Conservation (phyloP, 768 basidiomycete genomes). For the Russula sp. region DNA sequence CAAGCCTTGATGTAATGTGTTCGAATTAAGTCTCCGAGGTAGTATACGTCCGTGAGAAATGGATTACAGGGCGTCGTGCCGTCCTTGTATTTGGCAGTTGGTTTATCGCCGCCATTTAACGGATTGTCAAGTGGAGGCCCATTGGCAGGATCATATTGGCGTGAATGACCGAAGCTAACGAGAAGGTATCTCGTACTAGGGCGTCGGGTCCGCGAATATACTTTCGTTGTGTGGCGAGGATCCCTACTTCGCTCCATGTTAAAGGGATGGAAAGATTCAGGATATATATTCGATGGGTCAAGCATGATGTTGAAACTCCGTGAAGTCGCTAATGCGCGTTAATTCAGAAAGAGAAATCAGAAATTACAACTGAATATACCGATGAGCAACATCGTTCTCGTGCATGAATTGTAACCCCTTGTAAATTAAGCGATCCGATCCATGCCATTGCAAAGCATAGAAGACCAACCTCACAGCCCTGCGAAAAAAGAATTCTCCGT, state of each 20-base stretch:
- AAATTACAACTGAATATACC: constrained; percentile 28
- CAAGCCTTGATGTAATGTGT: constrained; percentile 27
- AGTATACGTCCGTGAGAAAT: constrained; percentile 33
- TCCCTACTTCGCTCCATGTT: constrained; percentile 21
- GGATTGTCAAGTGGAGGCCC: constrained; percentile 26
- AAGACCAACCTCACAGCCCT: constrained; percentile 23
- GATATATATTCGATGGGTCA: constrained; percentile 28
- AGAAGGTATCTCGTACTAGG: constrained; percentile 32
- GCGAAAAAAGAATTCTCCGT: constrained; percentile 27
- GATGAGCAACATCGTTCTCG: constrained; percentile 24
- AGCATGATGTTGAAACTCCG: constrained; percentile 24
- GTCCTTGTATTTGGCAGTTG: constrained; percentile 31
- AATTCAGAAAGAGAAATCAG: neutral
- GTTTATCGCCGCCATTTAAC: constrained; percentile 38
- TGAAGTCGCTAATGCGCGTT: neutral
- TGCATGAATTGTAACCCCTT: constrained; percentile 27
- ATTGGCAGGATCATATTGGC: constrained; percentile 28
- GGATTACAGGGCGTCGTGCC: constrained; percentile 24
- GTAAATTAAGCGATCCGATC: neutral
- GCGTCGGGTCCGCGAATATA: constrained; percentile 29
- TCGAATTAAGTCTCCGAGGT: constrained; percentile 31
- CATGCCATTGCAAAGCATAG: constrained; percentile 21
- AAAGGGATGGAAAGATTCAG: constrained; percentile 29
- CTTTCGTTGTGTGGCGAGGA: constrained; percentile 22
- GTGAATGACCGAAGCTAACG: constrained; percentile 36